Base-by-base conservation (phyloP, 306 rosid species). In the Abrus pulchellus region DNA sequence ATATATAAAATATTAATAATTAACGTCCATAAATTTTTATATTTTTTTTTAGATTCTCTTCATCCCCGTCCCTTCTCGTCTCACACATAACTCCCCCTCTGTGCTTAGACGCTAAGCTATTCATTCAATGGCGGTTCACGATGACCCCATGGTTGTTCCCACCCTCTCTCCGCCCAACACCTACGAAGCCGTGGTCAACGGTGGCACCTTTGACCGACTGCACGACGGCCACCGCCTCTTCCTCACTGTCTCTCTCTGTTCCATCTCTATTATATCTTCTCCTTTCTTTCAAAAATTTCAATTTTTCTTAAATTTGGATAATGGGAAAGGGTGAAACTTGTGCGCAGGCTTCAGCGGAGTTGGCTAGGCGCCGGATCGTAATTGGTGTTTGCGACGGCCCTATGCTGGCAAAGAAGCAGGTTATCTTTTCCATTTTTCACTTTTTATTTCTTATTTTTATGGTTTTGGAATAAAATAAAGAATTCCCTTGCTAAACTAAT, bases 191-290 rank as follows among this genome's bases (percentile, higher is more conserved):
- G 97, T 95, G 14, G 99, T 95, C 29, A 91, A 88, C 57, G 99
- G 99, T 9, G 98, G 99, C 44, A 95, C 99, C 67, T 91, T 95
- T 43, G 98, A 95, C 87, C 92, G 97, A 9, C 77, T 95, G 71
- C 99, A 95, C 87, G 88, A 90, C 53, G 98, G 99, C 50, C 99
- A 95, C 83, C 92, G 90, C 64, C 96, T 90, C 71, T 95, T 95
- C 70, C 99, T 95, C 87, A 91, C 90, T 80, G 99, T 94, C 38
- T 48, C 49, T 32, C 74, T 56, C 45, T 64, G 47, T 36, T 61
- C 78, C 43, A 2, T 1, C 73, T 8, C 9, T 3, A 38, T 38
- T 29, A 28, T 34, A 9, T 0, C 6, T 20, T 36, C 38, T 61
- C 67, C 41, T 62, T 2, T 4, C n/a, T 1, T 1, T 1, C 7